A percentile compares a stretch with the other conserved stretches of the same genome.
Evolutionary conservation across 805 yeast species (phyloP).

Genomic region (Alloascoidea africana): DNA sequence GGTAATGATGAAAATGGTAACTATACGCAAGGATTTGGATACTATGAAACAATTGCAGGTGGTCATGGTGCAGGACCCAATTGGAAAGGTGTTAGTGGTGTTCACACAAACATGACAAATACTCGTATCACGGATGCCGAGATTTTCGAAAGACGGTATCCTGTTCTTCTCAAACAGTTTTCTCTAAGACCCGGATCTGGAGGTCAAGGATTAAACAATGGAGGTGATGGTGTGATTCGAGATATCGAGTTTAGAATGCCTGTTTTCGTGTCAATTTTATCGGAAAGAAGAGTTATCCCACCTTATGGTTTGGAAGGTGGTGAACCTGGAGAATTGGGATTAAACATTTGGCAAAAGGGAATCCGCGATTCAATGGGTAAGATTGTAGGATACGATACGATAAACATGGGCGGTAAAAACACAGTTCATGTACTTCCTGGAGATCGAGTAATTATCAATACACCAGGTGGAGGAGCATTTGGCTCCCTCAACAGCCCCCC

Average conservation of each 20-base stretch:
- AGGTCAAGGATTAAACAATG: conserved; percentile 55
- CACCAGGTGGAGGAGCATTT: conserved; percentile 85
- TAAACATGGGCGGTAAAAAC: conserved; percentile 59
- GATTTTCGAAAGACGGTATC: conserved; percentile 76
- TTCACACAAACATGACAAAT: conserved; percentile 88
- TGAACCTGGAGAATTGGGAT: conserved; percentile 55
- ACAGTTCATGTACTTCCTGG: conserved; percentile 42
- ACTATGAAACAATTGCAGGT: conserved; percentile 91
- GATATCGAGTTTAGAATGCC: conserved; percentile 69
- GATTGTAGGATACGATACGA: conserved; percentile 16
- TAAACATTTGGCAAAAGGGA: conserved; percentile 28
- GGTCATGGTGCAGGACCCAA: conserved; percentile 88
- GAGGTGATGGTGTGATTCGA: conserved; percentile 80
- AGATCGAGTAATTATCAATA: conserved; percentile 48
- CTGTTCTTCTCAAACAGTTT: conserved; percentile 62
- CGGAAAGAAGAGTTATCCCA: conserved; percentile 72
- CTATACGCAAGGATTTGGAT: conserved; percentile 60
- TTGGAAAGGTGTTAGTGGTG: conserved; percentile 82
- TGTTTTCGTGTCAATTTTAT: conserved; percentile 63
- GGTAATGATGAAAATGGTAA: conserved; percentile 37
- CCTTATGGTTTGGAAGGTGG: conserved; percentile 90
- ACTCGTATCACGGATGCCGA: conserved; percentile 89
- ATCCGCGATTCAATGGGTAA: conserved; percentile 17
- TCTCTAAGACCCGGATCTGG: conserved; percentile 63
- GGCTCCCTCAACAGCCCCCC: conserved; percentile 22